phyloP scores from a whole-genome alignment of 1,284 basidiomycete species.

The Trichosporon sp. region DNA sequence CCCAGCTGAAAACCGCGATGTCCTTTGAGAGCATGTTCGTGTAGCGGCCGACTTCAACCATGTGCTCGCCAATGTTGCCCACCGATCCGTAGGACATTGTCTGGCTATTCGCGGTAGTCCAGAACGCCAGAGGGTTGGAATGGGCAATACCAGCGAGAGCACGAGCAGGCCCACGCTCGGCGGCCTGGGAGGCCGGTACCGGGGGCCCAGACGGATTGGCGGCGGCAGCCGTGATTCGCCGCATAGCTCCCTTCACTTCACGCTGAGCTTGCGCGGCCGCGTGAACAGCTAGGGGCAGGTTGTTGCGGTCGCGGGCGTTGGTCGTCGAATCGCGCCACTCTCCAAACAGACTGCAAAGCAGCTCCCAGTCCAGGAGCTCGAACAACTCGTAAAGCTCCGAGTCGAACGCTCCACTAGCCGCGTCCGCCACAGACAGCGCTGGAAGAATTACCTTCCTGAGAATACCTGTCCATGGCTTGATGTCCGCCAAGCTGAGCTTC shows the following conservation, averaged over 20 bases:
- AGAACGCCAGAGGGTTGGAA: conserved; percentile 88
- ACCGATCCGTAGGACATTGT: conserved; percentile 97
- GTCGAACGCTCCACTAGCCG: conserved; percentile 72
- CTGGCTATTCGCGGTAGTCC: conserved; percentile 83
- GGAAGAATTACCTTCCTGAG: conserved; percentile 68
- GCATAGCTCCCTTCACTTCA: conserved; percentile 52
- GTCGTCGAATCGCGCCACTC: conserved; percentile 80
- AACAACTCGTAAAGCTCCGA: conserved; percentile 86
- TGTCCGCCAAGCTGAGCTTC: conserved; percentile 30
- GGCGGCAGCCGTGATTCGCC: conserved; percentile 45
- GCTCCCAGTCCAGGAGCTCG: conserved; percentile 66
- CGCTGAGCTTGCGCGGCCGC: conserved; percentile 48
- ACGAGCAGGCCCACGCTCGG: conserved; percentile 56
- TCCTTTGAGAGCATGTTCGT: conserved; percentile 91
- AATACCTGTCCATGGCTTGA: conserved; percentile 67
- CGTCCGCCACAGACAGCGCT: conserved; percentile 74
- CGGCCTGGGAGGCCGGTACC: conserved; percentile 14
- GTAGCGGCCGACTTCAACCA: conserved; percentile 86
- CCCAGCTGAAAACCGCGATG: conserved; percentile 78
- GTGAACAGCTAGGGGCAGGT: conserved; percentile 35
- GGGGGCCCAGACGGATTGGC: conserved; percentile 13
- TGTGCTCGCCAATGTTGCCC: conserved; percentile 84
- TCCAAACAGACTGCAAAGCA: conserved; percentile 85
- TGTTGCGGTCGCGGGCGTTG: conserved; percentile 33
- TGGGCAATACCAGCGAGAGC: conserved; percentile 91